Evolutionary conservation across 2,329 filamentous ascomycete genomes (phyloP).

Genomic region (Tolypocladium endophyticum): DNA sequence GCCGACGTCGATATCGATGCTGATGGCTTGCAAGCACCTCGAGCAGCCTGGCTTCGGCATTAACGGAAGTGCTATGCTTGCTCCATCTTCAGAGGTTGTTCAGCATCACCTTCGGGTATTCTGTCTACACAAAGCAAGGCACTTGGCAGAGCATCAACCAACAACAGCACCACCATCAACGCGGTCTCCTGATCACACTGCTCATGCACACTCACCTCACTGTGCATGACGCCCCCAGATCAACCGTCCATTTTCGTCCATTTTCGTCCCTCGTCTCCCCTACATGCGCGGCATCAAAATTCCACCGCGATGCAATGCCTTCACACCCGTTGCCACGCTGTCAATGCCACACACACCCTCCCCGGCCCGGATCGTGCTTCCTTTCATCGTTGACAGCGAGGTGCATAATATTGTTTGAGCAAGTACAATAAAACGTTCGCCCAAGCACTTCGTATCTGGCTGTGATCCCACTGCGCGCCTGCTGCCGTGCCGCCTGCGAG

Average conservation of each 20-base stretch:
- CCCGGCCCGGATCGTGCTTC: background rate
- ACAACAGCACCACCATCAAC: background rate
- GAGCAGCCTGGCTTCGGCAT: background rate
- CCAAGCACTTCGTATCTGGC: background rate
- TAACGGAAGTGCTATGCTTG: background rate
- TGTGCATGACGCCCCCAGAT: background rate
- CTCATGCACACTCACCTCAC: background rate
- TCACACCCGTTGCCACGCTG: background rate
- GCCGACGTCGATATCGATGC: background rate
- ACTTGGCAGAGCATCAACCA: background rate
- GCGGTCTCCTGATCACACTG: background rate
- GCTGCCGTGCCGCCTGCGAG: background rate
- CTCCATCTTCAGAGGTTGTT: no score
- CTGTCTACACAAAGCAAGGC: no score
- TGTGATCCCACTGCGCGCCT: background rate
- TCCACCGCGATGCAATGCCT: background rate
- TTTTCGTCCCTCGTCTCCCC: background rate
- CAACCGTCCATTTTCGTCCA: background rate
- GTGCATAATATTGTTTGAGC: background rate
- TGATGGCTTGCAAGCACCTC: no score
- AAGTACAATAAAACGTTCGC: background rate
- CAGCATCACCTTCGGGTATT: no score
- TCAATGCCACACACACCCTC: background rate
- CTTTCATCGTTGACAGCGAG: background rate
- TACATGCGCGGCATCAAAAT: background rate